Base-by-base conservation (phyloP, 2,329 filamentous ascomycete genomes). In the Sporothrix schenckii region DNA sequence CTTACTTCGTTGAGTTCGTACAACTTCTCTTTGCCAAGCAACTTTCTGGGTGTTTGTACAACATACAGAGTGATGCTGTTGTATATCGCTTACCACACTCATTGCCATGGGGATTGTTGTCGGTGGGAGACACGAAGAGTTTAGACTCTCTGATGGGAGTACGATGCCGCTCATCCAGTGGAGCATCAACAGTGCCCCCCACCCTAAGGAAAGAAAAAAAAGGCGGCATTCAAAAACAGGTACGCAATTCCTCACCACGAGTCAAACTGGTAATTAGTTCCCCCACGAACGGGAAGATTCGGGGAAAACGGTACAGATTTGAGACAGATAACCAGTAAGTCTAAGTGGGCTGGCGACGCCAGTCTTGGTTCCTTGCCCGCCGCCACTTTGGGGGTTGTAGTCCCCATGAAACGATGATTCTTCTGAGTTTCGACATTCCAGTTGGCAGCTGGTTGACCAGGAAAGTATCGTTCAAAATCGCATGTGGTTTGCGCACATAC, bases 251-350 rank as follows among this genome's bases (percentile, higher is more conserved):
- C 44, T 49, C 14, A 39, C 13, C 11, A 47, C 66, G 6, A 19
- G 27, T 7, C 30, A 41, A 24, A 66, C 41, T 41, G 50, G 41
- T 39, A 47, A 39, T 14, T n/a, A 47, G 52, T 14, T n/a, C 66
- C 67, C 67, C 67, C 67, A 69, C 67, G 67, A 56, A 41, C 67
- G 67, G 67, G 61, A 69, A 69, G 19, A 61, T 61, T 69, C 67
- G 67, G 66, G 19, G 44, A 34, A 69, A 60, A 61, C 54, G 66
- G 39, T 58, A 39, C 66, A 68, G 66, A 49, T 56, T 24, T 34
- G 34, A 34, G 34, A 34, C 7, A 24, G 34, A 34, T 34, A 34
- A 34, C 34, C 34, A 9, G 34, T 34, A 34, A 52, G 47, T 63
- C n/a, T 21, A 63, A 4, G 34, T n/a, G 56, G 58, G 50, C 65